A percentile compares a stretch with the other conserved stretches of the same genome.
Conservation (phyloP, 208 protist species). For the Wallacemonas sp. region DNA sequence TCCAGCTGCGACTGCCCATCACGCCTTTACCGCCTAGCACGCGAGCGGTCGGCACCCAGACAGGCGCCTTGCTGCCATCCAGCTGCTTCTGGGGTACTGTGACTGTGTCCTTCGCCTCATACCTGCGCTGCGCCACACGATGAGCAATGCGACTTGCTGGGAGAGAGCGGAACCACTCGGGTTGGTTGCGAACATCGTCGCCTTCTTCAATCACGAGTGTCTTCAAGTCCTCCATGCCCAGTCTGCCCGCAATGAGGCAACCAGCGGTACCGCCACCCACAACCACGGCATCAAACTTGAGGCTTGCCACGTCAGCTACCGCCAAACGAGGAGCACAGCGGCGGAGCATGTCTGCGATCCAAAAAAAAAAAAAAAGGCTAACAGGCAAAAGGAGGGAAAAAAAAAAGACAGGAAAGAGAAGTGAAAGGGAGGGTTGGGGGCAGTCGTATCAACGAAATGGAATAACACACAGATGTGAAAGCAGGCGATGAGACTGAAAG, state of each 20-base stretch:
- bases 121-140: constrained; percentile 55
- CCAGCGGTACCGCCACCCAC: constrained; percentile 70
- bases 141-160: constrained; percentile 58
- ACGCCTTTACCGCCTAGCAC: constrained; percentile 79
- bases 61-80: constrained; percentile 25
- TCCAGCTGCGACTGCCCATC: constrained; percentile 80
- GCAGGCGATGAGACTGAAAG: no score
- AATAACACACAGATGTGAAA: no score
- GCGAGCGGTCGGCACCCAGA: constrained; percentile 68
- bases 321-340: constrained; percentile 20
- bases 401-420: constrained; percentile 9
- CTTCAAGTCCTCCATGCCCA: constrained; percentile 70
- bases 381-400: background rate
- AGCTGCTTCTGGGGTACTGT: constrained; percentile 54
- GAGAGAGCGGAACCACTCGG: constrained; percentile 61
- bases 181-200: constrained; percentile 53
- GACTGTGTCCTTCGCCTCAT: constrained; percentile 50
- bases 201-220: constrained; percentile 74
- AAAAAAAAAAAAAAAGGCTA: background rate
- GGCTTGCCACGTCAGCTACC: constrained; percentile 16
- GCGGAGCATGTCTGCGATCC: constrained; percentile 19
- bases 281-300: constrained; percentile 62
- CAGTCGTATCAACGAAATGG: no score
- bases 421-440: no score
- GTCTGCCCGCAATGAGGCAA: constrained; percentile 68